phyloP scores from a whole-genome alignment of 2,329 filamentous ascomycete species.

The Epichloe festucae region DNA sequence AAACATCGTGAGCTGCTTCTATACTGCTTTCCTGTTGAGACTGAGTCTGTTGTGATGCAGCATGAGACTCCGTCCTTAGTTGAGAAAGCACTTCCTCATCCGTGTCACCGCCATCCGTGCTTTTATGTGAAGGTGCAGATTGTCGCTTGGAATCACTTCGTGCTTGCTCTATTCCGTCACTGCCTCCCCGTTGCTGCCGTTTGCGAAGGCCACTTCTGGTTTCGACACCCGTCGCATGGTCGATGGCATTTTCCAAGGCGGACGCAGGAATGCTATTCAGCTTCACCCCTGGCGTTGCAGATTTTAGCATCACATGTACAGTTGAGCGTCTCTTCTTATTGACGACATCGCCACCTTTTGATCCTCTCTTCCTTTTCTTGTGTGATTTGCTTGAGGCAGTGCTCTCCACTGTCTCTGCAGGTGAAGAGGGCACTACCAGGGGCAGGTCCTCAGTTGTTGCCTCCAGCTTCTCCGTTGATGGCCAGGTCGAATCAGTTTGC shows the following conservation, averaged over 20 bases:
- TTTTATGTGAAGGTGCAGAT: constrained; percentile 1
- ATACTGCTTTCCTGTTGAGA: constrained; percentile 8
- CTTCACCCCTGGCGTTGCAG: background rate
- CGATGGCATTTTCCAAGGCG: background rate
- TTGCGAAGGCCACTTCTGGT: constrained; percentile 11
- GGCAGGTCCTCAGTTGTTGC: constrained; percentile 4
- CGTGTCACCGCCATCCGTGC: constrained; percentile 19
- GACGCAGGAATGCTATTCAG: background rate
- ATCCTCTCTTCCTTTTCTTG: constrained; percentile 18
- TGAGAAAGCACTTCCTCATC: constrained; percentile 30
- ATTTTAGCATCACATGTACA: constrained; percentile 3
- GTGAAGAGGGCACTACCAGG: constrained; percentile 14
- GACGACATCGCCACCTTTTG: constrained; percentile 10
- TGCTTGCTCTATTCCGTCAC: background rate
- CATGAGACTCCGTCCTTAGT: constrained; percentile 26
- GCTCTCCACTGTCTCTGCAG: constrained; percentile 5
- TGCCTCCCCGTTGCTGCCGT: constrained; percentile 5
- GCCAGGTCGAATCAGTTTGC: constrained; percentile 8
- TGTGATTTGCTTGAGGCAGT: background rate
- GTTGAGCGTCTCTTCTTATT: constrained; percentile 18
- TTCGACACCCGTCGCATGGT: constrained; percentile 3
- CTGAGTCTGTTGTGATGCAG: constrained; percentile 23
- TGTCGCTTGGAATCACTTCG: constrained; percentile 5
- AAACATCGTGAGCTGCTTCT: background rate
- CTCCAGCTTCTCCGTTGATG: constrained; percentile 8